Evolutionary conservation across 2,329 filamentous ascomycete species (phyloP).

Genomic region (Trichoderma sp.): DNA sequence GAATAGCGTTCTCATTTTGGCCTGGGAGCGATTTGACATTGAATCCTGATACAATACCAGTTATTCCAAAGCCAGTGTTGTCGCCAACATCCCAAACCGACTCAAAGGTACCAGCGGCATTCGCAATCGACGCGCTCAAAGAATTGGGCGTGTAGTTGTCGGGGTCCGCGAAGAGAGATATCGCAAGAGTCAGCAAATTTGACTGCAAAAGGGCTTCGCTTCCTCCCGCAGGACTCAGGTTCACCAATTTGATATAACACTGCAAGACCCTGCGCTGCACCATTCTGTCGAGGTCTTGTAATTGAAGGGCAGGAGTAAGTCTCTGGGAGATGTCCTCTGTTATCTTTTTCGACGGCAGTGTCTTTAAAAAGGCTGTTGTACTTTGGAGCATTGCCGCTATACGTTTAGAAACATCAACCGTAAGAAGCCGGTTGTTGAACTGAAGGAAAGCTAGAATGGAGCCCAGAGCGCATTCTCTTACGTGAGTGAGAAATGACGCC

Average conservation of each 20-base stretch:
- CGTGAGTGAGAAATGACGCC: slow-evolving; percentile 89
- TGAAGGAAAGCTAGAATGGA: slow-evolving; percentile 91
- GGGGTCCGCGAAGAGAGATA: slow-evolving; percentile 90
- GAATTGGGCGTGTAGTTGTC: slow-evolving; percentile 85
- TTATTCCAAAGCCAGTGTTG: slow-evolving; percentile 93
- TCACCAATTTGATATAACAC: slow-evolving; percentile 90
- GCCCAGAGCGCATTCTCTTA: slow-evolving; percentile 89
- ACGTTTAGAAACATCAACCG: slow-evolving; percentile 89
- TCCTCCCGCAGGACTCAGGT: slow-evolving; percentile 81
- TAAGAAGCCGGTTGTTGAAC: slow-evolving; percentile 89
- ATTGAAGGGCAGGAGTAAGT: slow-evolving; percentile 80
- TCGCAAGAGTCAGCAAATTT: slow-evolving; percentile 85
- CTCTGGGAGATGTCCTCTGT: slow-evolving; percentile 85
- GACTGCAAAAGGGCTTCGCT: slow-evolving; percentile 87
- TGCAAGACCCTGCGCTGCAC: slow-evolving; percentile 90
- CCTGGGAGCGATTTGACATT: slow-evolving; percentile 71
- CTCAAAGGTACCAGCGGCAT: slow-evolving; percentile 86
- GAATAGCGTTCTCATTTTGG: slow-evolving; percentile 59
- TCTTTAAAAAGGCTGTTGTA: slow-evolving; percentile 86
- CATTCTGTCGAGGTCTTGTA: slow-evolving; percentile 91
- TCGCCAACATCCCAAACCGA: slow-evolving; percentile 94
- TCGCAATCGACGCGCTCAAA: slow-evolving; percentile 88
- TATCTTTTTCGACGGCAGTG: slow-evolving; percentile 79
- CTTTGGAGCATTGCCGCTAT: slow-evolving; percentile 95
- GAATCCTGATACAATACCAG: slow-evolving; percentile 79